A percentile compares a stretch with the other conserved stretches of the same genome.
phyloP scores from a whole-genome alignment of 139 green algal genomes.

The Astrephomene gubernaculifera region DNA sequence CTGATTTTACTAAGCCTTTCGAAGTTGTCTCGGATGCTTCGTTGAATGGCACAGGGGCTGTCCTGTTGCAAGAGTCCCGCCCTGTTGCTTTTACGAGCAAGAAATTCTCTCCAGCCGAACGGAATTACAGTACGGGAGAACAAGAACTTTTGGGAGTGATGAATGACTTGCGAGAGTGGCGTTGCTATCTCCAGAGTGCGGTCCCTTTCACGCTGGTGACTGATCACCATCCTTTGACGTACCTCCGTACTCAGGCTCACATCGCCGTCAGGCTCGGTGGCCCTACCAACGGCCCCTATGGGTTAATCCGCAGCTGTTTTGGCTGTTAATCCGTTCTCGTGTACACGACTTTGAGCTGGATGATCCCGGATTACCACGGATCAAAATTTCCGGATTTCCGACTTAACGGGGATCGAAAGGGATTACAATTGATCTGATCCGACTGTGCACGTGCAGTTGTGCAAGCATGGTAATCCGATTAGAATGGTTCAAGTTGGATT shows the following conservation, averaged over 20 bases:
- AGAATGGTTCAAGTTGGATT: too few species aligned
- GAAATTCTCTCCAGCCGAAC: background rate
- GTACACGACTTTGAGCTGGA: too few species aligned
- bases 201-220: background rate
- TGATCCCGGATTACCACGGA: too few species aligned
- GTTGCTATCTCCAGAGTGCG: background rate
- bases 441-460: too few species aligned
- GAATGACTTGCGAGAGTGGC: conserved; percentile 6
- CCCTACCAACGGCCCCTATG: too few species aligned
- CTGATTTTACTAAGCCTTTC: background rate
- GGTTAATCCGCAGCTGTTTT: too few species aligned
- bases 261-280: conserved; percentile 5
- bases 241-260: background rate
- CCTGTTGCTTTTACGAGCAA: conserved; percentile 13
- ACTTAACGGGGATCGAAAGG: too few species aligned
- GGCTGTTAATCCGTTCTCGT: too few species aligned
- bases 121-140: conserved; percentile 4
- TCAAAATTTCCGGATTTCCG: too few species aligned
- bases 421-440: too few species aligned
- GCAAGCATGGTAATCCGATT: too few species aligned
- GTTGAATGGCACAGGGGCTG: conserved; percentile 2
- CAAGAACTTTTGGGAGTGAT: conserved; percentile 5
- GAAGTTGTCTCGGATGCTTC: conserved; percentile 4
- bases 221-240: background rate
- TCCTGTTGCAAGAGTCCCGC: background rate